Evolutionary conservation across 768 basidiomycete genomes (phyloP).

Genomic region (Auricularia sp.): DNA sequence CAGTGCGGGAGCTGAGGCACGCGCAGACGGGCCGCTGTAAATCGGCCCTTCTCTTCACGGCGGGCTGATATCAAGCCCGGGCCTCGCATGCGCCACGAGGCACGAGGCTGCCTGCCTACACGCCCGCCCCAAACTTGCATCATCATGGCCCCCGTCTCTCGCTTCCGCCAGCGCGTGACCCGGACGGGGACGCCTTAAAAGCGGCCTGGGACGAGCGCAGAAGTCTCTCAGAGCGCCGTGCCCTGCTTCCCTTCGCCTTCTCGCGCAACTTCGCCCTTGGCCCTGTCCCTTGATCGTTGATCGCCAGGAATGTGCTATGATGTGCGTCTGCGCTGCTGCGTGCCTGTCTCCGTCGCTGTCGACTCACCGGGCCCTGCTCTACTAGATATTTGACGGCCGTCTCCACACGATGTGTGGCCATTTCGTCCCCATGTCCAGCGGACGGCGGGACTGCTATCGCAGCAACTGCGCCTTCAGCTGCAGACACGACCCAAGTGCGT

Average conservation of each 20-base stretch:
- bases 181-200: no score
- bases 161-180: no score
- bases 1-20: no score
- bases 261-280: neutral
- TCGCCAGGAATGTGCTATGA: neutral
- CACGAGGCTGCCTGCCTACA: no score
- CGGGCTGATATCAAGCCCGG: no score
- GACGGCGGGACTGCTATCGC: neutral
- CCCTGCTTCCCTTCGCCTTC: neutral
- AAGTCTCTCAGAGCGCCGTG: no score
- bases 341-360: neutral
- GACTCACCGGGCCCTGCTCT: neutral
- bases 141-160: no score
- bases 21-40: no score
- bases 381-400: slow-evolving; percentile 1
- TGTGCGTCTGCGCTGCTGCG: neutral
- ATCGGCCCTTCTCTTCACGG: no score
- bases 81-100: no score
- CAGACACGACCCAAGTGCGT: neutral
- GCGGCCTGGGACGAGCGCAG: no score
- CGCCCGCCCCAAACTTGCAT: no score
- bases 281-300: neutral
- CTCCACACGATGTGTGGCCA: neutral
- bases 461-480: neutral
- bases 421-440: neutral